phyloP scores from a whole-genome alignment of 1,139 yeast species.

The Zygoascus hellenicus region DNA sequence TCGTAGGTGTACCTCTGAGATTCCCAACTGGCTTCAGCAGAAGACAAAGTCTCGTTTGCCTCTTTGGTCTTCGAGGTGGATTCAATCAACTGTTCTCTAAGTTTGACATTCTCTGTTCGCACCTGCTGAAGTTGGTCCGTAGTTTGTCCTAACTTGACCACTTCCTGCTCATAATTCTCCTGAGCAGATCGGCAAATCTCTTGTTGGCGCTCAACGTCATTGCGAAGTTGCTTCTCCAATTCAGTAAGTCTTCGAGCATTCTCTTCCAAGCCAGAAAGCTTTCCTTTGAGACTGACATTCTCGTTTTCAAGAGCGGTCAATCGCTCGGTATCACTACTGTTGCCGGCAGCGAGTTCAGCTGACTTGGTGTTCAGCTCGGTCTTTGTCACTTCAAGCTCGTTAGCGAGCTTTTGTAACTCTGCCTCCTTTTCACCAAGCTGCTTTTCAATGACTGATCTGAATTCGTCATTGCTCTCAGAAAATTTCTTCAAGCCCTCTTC shows the following conservation, averaged over 20 bases:
- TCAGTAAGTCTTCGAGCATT: conserved; percentile 34
- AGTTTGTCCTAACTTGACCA: conserved; percentile 52
- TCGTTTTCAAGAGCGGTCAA: conserved; percentile 28
- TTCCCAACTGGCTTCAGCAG: conserved; percentile 43
- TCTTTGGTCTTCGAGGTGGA: conserved; percentile 34
- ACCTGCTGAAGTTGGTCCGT: conserved; percentile 41
- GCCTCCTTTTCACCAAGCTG: conserved; percentile 38
- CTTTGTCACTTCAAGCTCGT: conserved; percentile 25
- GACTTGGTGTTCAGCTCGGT: conserved; percentile 22
- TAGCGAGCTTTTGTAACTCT: conserved; percentile 38
- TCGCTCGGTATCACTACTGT: conserved; percentile 10
- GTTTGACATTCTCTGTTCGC: conserved; percentile 40
- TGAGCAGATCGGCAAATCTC: conserved; percentile 49
- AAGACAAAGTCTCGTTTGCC: conserved; percentile 32
- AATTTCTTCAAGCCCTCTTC: conserved; percentile 45
- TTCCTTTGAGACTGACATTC: conserved; percentile 36
- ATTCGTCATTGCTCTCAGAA: conserved; percentile 41
- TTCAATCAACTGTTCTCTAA: conserved; percentile 37
- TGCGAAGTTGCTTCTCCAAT: conserved; percentile 27
- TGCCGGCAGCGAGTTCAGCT: conserved; percentile 22
- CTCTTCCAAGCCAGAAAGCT: conserved; percentile 41
- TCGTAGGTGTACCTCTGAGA: conserved; percentile 42
- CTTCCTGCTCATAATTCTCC: conserved; percentile 52
- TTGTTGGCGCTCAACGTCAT: conserved; percentile 50
- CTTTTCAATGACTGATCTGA: conserved; percentile 37